These are phyloP conservation scores for Zizania latifolia DNA, from an alignment of 176 grass and related monocot genomes.

Conservation along the genomic window DNA sequence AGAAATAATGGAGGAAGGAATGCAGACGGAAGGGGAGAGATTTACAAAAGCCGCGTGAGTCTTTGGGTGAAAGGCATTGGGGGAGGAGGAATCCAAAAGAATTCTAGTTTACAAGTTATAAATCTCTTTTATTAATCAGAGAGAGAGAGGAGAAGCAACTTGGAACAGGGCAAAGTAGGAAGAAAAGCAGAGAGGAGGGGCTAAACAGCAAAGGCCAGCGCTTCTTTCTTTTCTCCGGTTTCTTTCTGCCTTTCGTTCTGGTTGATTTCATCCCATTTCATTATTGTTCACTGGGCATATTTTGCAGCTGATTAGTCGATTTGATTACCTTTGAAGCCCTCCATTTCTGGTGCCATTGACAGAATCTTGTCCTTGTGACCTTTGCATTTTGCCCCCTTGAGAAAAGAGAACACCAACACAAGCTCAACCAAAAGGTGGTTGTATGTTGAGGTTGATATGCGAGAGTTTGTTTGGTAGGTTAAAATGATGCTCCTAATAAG, in stretches of 20 bases:
- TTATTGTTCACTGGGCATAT: conserved; percentile 29
- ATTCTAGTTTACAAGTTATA: conserved; percentile 35
- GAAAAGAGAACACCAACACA: conserved; percentile 10
- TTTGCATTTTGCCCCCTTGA: conserved; percentile 36
- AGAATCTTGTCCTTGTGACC: conserved; percentile 18
- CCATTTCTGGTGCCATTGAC: conserved; percentile 31
- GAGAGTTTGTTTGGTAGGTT: not conserved
- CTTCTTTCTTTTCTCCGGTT: conserved; percentile 28
- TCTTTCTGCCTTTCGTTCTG: conserved; percentile 26
- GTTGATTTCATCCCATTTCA: not conserved
- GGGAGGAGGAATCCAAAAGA: conserved; percentile 54
- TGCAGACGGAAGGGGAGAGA: conserved; percentile 34
- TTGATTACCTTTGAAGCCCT: conserved; percentile 41
- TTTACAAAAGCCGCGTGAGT: conserved; percentile 46
- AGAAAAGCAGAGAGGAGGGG: conserved; percentile 23
- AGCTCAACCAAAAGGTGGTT: not conserved
- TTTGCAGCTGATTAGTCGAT: conserved; percentile 26
- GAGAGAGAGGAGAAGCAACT: conserved; percentile 28
- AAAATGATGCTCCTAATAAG: not conserved
- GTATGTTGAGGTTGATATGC: not conserved
- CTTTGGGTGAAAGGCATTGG: conserved; percentile 33
- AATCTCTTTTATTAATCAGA: conserved; percentile 35
- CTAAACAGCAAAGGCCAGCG: conserved; percentile 4
- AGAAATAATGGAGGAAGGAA: conserved; percentile 48
- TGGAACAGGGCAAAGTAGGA: conserved; percentile 30